Evolutionary conservation across 2,329 filamentous ascomycete species (phyloP).

Genomic region (Pestalotiopsis sp.): DNA sequence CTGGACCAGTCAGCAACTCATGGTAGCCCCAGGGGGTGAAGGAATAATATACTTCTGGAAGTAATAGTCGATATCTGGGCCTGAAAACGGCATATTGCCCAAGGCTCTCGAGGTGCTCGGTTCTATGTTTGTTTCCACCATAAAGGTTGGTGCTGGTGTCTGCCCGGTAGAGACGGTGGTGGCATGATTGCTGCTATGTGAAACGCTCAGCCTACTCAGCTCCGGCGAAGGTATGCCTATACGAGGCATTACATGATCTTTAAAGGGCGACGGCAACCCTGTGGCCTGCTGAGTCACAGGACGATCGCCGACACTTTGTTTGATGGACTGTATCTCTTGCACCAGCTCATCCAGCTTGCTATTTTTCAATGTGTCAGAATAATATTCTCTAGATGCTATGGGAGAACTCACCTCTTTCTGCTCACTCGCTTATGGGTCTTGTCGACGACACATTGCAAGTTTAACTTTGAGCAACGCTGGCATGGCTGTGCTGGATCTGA

Average conservation of each 20-base stretch:
- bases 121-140: constrained; percentile 21
- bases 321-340: constrained; percentile 57
- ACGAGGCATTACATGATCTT: constrained; percentile 20
- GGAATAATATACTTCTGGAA: constrained; percentile 47
- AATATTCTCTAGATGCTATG: no score
- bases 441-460: constrained; percentile 31
- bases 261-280: constrained; percentile 15
- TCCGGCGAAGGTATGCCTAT: constrained; percentile 19
- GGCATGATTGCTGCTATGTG: constrained; percentile 17
- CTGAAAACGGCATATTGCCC: constrained; percentile 49
- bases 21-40: not conserved
- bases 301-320: constrained; percentile 46
- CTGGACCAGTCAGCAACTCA: constrained; percentile 28
- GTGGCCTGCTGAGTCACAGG: not conserved
- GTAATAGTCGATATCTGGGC: constrained; percentile 58
- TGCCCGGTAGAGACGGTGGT: constrained; percentile 28
- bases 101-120: constrained; percentile 44
- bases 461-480: constrained; percentile 32
- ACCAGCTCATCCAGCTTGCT: constrained; percentile 60
- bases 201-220: constrained; percentile 13
- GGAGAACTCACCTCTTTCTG: constrained; percentile 29
- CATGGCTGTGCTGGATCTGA: constrained; percentile 27
- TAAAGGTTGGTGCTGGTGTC: constrained; percentile 29
- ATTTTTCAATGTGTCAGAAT: constrained; percentile 5
- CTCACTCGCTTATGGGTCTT: constrained; percentile 34